Evolutionary conservation across 345 rosid species (phyloP).

Genomic region (Eucalyptus cloeziana): DNA sequence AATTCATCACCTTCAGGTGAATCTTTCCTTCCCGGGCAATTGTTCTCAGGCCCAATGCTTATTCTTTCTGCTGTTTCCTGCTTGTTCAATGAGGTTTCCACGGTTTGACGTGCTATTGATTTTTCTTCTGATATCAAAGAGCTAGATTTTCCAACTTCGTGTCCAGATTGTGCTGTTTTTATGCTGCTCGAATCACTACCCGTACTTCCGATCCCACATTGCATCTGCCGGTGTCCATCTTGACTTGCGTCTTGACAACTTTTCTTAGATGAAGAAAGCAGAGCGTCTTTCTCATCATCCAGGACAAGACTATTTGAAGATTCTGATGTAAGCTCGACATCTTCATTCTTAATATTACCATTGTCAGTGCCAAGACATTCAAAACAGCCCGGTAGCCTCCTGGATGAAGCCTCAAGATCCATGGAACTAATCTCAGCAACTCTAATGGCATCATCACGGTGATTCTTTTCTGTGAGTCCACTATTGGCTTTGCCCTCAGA

Average conservation of each 20-base stretch:
- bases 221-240: background rate
- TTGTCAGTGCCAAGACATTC: background rate
- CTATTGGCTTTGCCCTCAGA: background rate
- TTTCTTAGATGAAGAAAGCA: background rate
- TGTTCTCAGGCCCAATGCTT: background rate
- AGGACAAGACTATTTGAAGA: background rate
- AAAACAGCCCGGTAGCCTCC: background rate
- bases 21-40: slow-evolving; percentile 1
- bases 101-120: background rate
- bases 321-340: background rate
- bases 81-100: background rate
- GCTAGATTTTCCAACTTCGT: background rate
- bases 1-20: slow-evolving; percentile 8
- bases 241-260: background rate
- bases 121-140: background rate
- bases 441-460: background rate
- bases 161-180: slow-evolving; percentile 3
- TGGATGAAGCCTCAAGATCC: background rate
- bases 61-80: slow-evolving; percentile 5
- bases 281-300: background rate
- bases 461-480: background rate
- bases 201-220: background rate
- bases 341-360: background rate
- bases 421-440: background rate
- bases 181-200: slow-evolving; percentile 15